Evolutionary conservation across 345 rosid species (phyloP), one percentile per base, ranked within the genome.

Genomic region (Acer saccharum): DNA sequence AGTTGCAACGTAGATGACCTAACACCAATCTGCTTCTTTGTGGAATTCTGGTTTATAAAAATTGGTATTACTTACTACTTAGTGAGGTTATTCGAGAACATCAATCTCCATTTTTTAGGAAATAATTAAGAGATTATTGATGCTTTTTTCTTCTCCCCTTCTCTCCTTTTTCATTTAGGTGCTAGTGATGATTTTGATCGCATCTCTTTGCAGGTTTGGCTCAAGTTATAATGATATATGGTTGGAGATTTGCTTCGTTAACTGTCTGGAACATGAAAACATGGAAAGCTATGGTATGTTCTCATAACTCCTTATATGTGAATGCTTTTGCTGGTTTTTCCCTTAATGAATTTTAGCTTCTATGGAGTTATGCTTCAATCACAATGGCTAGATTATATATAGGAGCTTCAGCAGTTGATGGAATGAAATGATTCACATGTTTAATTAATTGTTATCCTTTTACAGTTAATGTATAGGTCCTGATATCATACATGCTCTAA

Each of bases 221-320:
- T 81, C 83, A 69, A 84, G 77, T 78, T 79, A 75, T 77, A 71
- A 78, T 70, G 87, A 29, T 29, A 29, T 29, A 91, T 73, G 81
- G 82, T 71, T 79, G 85, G 79, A 87, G 88, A 70, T 82, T 77
- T 81, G 95, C 93, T 65, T 91, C 93, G 68, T 68, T 91, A 60
- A 89, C 91, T 13, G 95, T 88, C 32, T 91, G 95, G 93, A 91
- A 89, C 88, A 91, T 91, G 95, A 91, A 87, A 80, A 88, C 89
- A 50, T 91, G 95, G 91, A 89, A 84, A 79, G 84, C 91, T 76
- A 84, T 91, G 91, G 95, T 91, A 89, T 79, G 90, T 60, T 69
- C 39, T 61, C 70, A 68, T 48, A 61, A 75, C 63, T 76, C 72
- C 29, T 52, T 67, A 23, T 17, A 69, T 8, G 27, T 25, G 55